These are phyloP conservation scores for Fusarium succisae DNA, from an alignment of 2,329 filamentous ascomycete genomes.

Conservation along the genomic window DNA sequence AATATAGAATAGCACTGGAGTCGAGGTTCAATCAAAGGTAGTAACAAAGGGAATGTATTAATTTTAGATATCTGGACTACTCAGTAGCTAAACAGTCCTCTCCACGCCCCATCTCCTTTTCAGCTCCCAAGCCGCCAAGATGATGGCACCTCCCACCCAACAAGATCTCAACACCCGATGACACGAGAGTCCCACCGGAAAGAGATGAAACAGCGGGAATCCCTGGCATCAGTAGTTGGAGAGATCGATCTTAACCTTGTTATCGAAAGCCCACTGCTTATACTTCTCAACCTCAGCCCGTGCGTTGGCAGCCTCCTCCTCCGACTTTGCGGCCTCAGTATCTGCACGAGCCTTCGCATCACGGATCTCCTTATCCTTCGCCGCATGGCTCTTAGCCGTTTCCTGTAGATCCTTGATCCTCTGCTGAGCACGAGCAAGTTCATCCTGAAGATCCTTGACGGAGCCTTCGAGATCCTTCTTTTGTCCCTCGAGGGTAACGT, in stretches of 20 bases:
- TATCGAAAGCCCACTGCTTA: not conserved
- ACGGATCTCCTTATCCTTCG: not conserved
- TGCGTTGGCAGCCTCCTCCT: not conserved
- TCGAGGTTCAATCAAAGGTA: not conserved
- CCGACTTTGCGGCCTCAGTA: not conserved
- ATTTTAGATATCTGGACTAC: not conserved
- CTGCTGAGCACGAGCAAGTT: not conserved
- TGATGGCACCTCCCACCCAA: not conserved
- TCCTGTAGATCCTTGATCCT: not conserved
- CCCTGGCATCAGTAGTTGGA: not conserved
- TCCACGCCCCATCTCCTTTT: not conserved
- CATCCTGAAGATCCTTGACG: not conserved
- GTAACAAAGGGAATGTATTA: not conserved
- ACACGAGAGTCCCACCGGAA: not conserved
- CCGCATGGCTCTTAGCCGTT: not conserved
- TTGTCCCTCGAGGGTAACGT: not conserved
- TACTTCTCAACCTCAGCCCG: not conserved
- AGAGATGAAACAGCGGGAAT: not conserved
- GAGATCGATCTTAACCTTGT: not conserved
- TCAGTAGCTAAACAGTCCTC: not conserved
- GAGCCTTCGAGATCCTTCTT: not conserved
- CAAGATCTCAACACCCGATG: not conserved
- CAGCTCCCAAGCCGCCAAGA: not conserved
- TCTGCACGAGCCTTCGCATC: not conserved
- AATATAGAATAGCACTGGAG: not conserved